Base-by-base conservation (phyloP, 2,329 filamentous ascomycete species). In the Scedosporium dehoogii region DNA sequence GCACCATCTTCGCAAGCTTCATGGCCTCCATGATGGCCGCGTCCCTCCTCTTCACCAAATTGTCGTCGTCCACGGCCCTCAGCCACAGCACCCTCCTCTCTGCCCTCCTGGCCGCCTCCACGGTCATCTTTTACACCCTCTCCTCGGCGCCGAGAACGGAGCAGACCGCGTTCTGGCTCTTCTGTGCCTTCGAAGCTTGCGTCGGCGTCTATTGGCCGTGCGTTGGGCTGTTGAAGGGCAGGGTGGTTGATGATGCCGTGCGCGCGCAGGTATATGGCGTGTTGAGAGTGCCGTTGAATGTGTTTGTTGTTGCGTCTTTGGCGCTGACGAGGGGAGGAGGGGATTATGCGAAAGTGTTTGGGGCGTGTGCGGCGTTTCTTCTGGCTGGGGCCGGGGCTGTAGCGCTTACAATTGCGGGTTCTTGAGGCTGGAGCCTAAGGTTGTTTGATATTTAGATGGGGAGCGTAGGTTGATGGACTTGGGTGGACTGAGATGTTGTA, bases 21-120 rank as follows among this genome's bases (percentile, higher is more conserved):
- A 85, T 86, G 84, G 79, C 78, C 23, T 76, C 80, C 5, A 83
- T 84, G 70, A 83, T 84, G 71, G 75, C 83, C 6, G 82, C 83
- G n/a, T 83, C 82, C 1, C 75, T 84, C 27, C 65, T 79, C 6
- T 85, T 85, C 70, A 63, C 65, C 1, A 64, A 62, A 12, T 42
- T 65, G 16, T 60, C 60, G 18, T 23, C 41, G 33, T 41, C 57
- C 12, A 16, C 23, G 61, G 4, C 23, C 18, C n/a, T 53, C 12
- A 46, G 41, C 53, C 41, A 56, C 44, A 27, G 63, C 59, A 33
- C 53, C 2, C 67, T 76, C 10, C 70, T 78, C 5, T 66, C 74
- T 23, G 73, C 71, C 10, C 70, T 78, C 44, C 72, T 82, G 44
- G 71, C 71, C 5, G 69, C 71, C 2, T 70, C 78, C 4, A 70